phyloP scores from a whole-genome alignment of 306 rosid genomes.

The Prosopis cineraria region DNA sequence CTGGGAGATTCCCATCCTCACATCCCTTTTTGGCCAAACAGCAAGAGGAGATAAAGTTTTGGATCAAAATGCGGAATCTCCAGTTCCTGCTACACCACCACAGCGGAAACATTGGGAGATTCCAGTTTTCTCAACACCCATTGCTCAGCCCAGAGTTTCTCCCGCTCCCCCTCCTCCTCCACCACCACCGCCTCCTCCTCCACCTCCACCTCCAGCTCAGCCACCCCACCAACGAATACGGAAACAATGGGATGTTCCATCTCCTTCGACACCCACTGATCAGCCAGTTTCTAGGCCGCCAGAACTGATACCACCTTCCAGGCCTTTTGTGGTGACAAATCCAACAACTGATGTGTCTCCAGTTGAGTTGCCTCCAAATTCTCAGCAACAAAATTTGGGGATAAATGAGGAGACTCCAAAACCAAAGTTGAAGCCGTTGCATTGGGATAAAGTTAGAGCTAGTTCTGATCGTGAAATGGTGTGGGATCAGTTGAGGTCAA shows the following conservation, averaged over 20 bases:
- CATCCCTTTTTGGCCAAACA: constrained; percentile 10
- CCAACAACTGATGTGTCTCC: constrained; percentile 49
- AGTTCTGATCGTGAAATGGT: constrained; percentile 90
- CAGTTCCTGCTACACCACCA: constrained; percentile 28
- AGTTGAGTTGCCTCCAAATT: constrained; percentile 50
- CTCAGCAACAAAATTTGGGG: constrained; percentile 32
- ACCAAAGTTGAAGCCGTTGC: constrained; percentile 79
- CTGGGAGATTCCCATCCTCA: constrained; percentile 35
- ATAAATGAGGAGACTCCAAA: constrained; percentile 53
- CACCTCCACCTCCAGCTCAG: constrained; percentile 21
- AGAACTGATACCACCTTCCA: constrained; percentile 54
- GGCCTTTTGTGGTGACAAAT: constrained; percentile 52
- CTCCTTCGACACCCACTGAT: constrained; percentile 27
- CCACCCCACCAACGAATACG: constrained; percentile 26
- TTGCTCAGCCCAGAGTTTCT: constrained; percentile 21
- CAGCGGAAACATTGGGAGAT: constrained; percentile 45
- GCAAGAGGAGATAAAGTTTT: constrained; percentile 11
- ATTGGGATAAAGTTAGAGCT: constrained; percentile 97
- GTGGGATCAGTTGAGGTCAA: constrained; percentile 93
- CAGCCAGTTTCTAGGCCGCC: constrained; percentile 56
- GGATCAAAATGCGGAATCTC: constrained; percentile 25
- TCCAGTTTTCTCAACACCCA: constrained; percentile 25
- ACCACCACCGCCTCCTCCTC: constrained; percentile 2
- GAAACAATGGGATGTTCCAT: constrained; percentile 43
- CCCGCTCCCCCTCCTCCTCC: neutral